phyloP scores from a whole-genome alignment of 1,139 yeast species.

The Candida dubliniensis region DNA sequence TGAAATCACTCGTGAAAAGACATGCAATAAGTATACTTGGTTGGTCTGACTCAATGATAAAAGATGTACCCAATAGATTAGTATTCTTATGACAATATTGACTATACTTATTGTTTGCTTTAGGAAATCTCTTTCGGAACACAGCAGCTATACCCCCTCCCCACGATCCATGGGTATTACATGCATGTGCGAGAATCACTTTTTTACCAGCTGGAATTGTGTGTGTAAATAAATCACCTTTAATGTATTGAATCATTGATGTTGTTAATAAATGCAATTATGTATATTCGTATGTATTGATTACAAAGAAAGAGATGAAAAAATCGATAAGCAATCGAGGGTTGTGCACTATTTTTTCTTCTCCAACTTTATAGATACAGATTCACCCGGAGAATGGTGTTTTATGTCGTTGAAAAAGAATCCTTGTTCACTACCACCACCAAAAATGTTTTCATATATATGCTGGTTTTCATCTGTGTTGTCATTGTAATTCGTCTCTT shows the following conservation, averaged over 20 bases:
- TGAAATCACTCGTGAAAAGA: conserved; percentile 61
- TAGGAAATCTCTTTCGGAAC: conserved; percentile 52
- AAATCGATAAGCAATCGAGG: background rate
- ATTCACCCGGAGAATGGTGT: conserved; percentile 48
- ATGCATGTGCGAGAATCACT: conserved; percentile 63
- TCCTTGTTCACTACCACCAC: conserved; percentile 51
- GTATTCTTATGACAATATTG: conserved; percentile 43
- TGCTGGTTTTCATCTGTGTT: conserved; percentile 10
- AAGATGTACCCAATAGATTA: conserved; percentile 54
- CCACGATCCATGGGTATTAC: conserved; percentile 80
- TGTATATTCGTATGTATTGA: background rate
- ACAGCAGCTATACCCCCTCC: conserved; percentile 77
- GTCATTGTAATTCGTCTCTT: conserved; percentile 25
- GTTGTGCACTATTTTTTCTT: background rate
- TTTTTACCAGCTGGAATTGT: conserved; percentile 16
- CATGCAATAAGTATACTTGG: conserved; percentile 46
- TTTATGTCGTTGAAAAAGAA: conserved; percentile 37
- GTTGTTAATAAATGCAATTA: background rate
- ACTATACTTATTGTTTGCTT: conserved; percentile 48
- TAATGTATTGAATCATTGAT: conserved; percentile 44
- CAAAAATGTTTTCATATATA: conserved; percentile 29
- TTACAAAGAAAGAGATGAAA: background rate
- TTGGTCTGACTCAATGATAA: conserved; percentile 40
- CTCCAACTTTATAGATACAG: conserved; percentile 9
- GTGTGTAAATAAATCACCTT: conserved; percentile 59